phyloP scores from a whole-genome alignment of 306 rosid genomes.

The Dicorynia guianensis region DNA sequence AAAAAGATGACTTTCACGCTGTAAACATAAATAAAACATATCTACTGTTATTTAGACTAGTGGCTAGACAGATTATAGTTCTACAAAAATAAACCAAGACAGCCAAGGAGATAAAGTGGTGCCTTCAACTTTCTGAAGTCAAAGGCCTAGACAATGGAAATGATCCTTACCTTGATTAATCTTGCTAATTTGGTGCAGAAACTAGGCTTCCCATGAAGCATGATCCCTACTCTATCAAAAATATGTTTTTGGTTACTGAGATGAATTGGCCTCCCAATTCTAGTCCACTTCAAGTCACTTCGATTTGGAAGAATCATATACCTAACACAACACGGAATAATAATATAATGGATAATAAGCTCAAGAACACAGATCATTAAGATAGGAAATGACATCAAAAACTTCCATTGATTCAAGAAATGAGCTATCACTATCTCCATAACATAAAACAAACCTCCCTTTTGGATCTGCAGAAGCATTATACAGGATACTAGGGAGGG shows the following conservation, averaged over 20 bases:
- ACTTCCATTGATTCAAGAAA: background rate
- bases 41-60: background rate
- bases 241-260: constrained; percentile 44
- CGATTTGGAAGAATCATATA: constrained; percentile 70
- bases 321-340: constrained; percentile 48
- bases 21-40: background rate
- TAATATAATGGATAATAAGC: constrained; percentile 26
- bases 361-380: constrained; percentile 22
- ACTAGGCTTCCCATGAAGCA: constrained; percentile 84
- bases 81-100: background rate
- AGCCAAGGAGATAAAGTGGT: constrained; percentile 18
- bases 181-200: constrained; percentile 75
- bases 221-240: constrained; percentile 73
- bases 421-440: background rate
- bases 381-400: constrained; percentile 31
- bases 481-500: constrained; percentile 2
- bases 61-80: background rate
- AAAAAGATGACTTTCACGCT: background rate
- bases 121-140: constrained; percentile 6
- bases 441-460: constrained; percentile 7
- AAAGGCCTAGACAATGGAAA: background rate
- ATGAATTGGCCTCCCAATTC: constrained; percentile 47
- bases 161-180: constrained; percentile 64
- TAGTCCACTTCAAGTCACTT: constrained; percentile 49
- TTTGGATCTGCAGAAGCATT: background rate